Percentiles rank a stretch among this genome's conserved stretches.
These are phyloP conservation scores for Podila epigama DNA, from an alignment of 192 early-diverging fungal genomes.

Conservation along the genomic window DNA sequence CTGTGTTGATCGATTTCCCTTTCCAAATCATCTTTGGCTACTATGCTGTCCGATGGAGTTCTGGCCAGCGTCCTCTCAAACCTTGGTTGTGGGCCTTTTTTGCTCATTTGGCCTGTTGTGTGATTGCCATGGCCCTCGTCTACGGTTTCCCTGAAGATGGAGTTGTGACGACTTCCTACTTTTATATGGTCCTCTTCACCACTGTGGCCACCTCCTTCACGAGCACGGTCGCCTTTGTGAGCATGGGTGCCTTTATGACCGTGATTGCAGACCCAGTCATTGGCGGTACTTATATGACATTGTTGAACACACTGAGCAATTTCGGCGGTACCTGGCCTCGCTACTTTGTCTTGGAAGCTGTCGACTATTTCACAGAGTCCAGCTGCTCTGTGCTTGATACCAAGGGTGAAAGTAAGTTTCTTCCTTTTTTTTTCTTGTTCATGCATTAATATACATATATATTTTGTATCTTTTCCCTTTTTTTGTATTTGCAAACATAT, in stretches of 20 bases:
- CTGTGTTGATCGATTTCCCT: slow-evolving; percentile 95
- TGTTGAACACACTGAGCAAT: slow-evolving; percentile 94
- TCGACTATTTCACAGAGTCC: slow-evolving; percentile 87
- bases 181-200: slow-evolving; percentile 77
- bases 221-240: slow-evolving; percentile 94
- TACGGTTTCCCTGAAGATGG: slow-evolving; percentile 75
- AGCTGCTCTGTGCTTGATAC: slow-evolving; percentile 64
- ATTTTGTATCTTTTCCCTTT: neutral
- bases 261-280: slow-evolving; percentile 95
- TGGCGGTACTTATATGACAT: slow-evolving; percentile 89
- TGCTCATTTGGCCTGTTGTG: slow-evolving; percentile 81
- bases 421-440: neutral
- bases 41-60: slow-evolving; percentile 96
- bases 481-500: slow-evolving; percentile 1
- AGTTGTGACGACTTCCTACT: slow-evolving; percentile 70
- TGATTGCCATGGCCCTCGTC: slow-evolving; percentile 86
- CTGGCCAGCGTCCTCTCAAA: slow-evolving; percentile 79
- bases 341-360: slow-evolving; percentile 90
- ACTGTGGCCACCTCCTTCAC: slow-evolving; percentile 88
- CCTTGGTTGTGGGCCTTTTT: slow-evolving; percentile 95
- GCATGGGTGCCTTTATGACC: slow-evolving; percentile 94
- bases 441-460: neutral
- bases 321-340: slow-evolving; percentile 98
- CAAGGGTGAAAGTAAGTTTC: slow-evolving; percentile 29
- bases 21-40: slow-evolving; percentile 97